Percentiles rank a stretch among this genome's conserved stretches.
Conservation (phyloP, 208 protist genomes). For the Leishmania guyanensis region DNA sequence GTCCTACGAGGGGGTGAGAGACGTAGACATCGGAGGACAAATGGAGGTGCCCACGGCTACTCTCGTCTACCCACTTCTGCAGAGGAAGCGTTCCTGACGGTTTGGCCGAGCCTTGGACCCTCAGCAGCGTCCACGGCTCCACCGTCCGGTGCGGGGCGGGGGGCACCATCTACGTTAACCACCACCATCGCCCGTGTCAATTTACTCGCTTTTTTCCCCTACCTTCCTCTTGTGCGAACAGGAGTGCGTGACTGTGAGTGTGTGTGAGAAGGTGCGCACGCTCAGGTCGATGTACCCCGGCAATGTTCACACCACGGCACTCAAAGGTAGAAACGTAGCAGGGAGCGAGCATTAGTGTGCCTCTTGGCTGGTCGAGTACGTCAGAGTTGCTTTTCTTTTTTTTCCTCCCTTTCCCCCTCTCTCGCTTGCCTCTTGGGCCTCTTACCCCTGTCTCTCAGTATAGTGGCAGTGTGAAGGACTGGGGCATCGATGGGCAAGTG, state of each 20-base stretch:
- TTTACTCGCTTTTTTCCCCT: neutral
- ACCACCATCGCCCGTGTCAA: neutral
- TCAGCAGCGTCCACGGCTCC: neutral
- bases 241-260: neutral
- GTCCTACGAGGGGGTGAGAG: neutral
- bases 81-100: neutral
- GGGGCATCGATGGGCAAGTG: neutral
- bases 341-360: neutral
- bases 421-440: neutral
- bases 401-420: neutral
- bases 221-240: neutral
- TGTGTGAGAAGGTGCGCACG: neutral
- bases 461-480: neutral
- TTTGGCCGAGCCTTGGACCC: neutral
- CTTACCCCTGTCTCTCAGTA: neutral
- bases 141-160: neutral
- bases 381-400: neutral
- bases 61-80: neutral
- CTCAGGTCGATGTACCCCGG: neutral
- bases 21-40: neutral
- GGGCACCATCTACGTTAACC: neutral
- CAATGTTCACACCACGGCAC: neutral
- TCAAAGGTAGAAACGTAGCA: neutral
- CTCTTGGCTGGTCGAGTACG: neutral
- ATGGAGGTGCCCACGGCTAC: neutral